Conservation (phyloP, 1,139 yeast genomes). For the Barnettozyma hawaiiensis region DNA sequence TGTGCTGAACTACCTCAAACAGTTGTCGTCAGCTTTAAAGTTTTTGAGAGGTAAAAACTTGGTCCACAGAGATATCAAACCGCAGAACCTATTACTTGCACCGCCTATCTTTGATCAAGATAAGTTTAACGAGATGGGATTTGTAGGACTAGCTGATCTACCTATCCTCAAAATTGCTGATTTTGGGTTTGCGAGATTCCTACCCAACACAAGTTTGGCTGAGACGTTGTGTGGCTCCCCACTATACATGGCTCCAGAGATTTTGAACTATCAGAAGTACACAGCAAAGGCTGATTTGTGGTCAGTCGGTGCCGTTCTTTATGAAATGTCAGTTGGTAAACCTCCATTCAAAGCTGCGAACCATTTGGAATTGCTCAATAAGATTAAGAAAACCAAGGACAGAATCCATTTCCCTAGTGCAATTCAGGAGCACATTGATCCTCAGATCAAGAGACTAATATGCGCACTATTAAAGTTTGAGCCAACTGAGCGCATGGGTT, state of each 20-base stretch:
- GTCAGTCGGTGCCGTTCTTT: conserved; percentile 96
- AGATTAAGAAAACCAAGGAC: conserved; percentile 78
- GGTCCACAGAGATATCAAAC: conserved; percentile 92
- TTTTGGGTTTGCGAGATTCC: conserved; percentile 92
- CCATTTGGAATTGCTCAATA: conserved; percentile 81
- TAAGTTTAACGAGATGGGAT: conserved; percentile 52
- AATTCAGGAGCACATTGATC: conserved; percentile 32
- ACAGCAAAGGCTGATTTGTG: conserved; percentile 96
- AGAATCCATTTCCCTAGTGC: conserved; percentile 63
- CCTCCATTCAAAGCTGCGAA: conserved; percentile 95
- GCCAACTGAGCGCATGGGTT: conserved; percentile 84
- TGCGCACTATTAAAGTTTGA: conserved; percentile 72
- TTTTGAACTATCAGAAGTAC: conserved; percentile 86
- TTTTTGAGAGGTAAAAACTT: conserved; percentile 78
- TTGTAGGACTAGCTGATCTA: conserved; percentile 77
- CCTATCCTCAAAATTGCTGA: conserved; percentile 93
- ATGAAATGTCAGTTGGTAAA: conserved; percentile 90
- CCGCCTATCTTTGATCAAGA: conserved; percentile 62
- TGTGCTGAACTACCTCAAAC: conserved; percentile 81
- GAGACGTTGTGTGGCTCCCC: conserved; percentile 98
- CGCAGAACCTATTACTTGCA: conserved; percentile 80
- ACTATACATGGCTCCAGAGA: conserved; percentile 97
- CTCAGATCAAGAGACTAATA: conserved; percentile 62
- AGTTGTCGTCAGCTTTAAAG: conserved; percentile 75
- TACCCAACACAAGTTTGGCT: conserved; percentile 90